Evolutionary conservation across 495 filamentous ascomycete species (phyloP).

Genomic region (Apodospora peruviana): DNA sequence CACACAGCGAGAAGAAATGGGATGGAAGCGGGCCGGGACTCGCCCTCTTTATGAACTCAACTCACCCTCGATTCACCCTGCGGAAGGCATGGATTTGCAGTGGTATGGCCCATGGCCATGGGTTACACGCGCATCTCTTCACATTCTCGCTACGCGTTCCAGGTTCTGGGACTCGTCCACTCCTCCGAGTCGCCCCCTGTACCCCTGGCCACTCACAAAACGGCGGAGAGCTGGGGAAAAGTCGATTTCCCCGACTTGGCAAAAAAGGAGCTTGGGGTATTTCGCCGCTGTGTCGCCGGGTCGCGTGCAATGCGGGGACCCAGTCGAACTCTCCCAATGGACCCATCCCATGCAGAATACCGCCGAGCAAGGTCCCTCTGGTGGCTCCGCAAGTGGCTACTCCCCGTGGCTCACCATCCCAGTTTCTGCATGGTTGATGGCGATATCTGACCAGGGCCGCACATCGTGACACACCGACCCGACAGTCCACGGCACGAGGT

Average conservation of each 20-base stretch:
- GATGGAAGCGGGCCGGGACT: not conserved
- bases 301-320: constrained; percentile 21
- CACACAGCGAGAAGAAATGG: not conserved
- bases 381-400: not conserved
- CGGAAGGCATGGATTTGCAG: not conserved
- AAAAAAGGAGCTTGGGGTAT: constrained; percentile 24
- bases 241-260: constrained; percentile 26
- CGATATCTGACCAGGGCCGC: not conserved
- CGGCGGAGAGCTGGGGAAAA: constrained; percentile 14
- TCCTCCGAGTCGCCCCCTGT: too few species aligned
- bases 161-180: constrained; percentile 11
- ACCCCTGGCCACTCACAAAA: too few species aligned
- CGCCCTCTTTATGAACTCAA: not conserved
- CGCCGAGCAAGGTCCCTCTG: constrained; percentile 16
- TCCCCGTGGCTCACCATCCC: too few species aligned
- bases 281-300: constrained; percentile 30
- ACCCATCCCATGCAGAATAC: constrained; percentile 23
- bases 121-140: not conserved
- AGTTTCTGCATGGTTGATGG: not conserved
- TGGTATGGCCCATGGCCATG: not conserved
- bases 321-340: too few species aligned
- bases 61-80: too few species aligned
- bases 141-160: too few species aligned
- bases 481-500: too few species aligned
- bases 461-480: too few species aligned